Base-by-base conservation (phyloP, 2,329 filamentous ascomycete genomes). In the Cladosporium halotolerans region DNA sequence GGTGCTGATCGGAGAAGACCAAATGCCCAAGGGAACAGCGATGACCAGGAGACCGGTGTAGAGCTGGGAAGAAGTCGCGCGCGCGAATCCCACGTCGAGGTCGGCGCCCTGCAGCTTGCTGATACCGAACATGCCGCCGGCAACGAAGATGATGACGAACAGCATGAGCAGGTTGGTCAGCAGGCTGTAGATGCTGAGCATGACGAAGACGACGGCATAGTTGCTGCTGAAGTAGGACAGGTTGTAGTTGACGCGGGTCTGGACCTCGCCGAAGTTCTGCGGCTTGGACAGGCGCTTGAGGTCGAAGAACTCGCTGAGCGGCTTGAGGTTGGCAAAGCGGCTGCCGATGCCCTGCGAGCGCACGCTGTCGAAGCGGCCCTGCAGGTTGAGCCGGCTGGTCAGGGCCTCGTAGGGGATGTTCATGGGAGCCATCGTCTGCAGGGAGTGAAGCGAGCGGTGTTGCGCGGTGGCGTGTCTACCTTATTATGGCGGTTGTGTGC, bases 221-320 rank as follows among this genome's bases (percentile, higher is more conserved):
- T 99, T 99, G 85, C 89, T 96, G 58, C 90, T 95, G 79, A 95
- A 99, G 78, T 97, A 87, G 71, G 87, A 84, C 61, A 99, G 76
- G 74, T 99, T 99, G 84, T 96, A 96, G 79, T 95, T 95, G 76
- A 96, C 85, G 61, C 92, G 84, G 63, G 86, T 90, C 74, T 97
- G 92, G 60, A 89, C 83, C 72, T 96, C 91, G 61, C 77, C 77
- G 66, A 97, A 96, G 76, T 95, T 95, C 68, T 82, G 82, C 28
- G 93, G 93, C 77, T 97, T 99, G 61, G 89, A 95, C 53, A 99
- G 66, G 63, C 91, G 89, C 83, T 96, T 96, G 75, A 97, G 73
- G 73, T 97, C 91, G 72, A 96, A 80, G 75, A 99, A 99, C 74
- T 99, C 93, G 70, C 85, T 84, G 63, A 97, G 73, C 57, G 93